A percentile compares a stretch with the other conserved stretches of the same genome.
These are phyloP conservation scores for Alternaria gaisen DNA, from an alignment of 2,329 filamentous ascomycete genomes.

Conservation along the genomic window DNA sequence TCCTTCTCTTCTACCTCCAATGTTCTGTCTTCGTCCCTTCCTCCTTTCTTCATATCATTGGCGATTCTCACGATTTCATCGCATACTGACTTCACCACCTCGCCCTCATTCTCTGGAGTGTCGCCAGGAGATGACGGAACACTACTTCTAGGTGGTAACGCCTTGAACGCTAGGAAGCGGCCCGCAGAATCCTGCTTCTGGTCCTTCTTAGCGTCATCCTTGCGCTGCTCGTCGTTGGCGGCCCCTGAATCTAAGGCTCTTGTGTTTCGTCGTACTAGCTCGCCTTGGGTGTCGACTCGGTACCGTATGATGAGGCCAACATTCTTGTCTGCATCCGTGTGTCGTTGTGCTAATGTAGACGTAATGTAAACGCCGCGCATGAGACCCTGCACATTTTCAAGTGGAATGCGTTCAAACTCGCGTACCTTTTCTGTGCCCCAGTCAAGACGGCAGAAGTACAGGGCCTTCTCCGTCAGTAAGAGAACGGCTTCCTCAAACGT, in stretches of 20 bases:
- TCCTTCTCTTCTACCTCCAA: constrained; percentile 66
- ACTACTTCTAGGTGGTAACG: constrained; percentile 60
- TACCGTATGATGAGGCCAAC: constrained; percentile 86
- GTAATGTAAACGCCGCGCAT: constrained; percentile 89
- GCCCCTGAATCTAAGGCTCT: constrained; percentile 70
- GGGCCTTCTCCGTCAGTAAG: constrained; percentile 80
- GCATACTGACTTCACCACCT: constrained; percentile 71
- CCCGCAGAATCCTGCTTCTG: constrained; percentile 30
- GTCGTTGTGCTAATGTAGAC: constrained; percentile 78
- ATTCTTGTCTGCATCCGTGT: constrained; percentile 81
- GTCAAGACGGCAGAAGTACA: constrained; percentile 92
- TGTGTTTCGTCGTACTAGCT: constrained; percentile 84
- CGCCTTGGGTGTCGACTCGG: constrained; percentile 72
- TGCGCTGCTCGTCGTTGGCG: constrained; percentile 23
- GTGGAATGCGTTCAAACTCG: constrained; percentile 85
- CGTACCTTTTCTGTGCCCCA: constrained; percentile 96
- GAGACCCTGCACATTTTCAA: constrained; percentile 76
- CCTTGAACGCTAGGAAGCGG: constrained; percentile 64
- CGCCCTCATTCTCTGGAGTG: constrained; percentile 56
- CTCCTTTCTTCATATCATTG: constrained; percentile 58
- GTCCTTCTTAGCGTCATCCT: constrained; percentile 26
- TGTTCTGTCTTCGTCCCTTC: constrained; percentile 46
- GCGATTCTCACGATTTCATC: constrained; percentile 78
- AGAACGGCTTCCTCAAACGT: constrained; percentile 90
- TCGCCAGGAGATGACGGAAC: constrained; percentile 34